phyloP scores from a whole-genome alignment of 2,329 filamentous ascomycete genomes.

The Polytolypa hystricis region DNA sequence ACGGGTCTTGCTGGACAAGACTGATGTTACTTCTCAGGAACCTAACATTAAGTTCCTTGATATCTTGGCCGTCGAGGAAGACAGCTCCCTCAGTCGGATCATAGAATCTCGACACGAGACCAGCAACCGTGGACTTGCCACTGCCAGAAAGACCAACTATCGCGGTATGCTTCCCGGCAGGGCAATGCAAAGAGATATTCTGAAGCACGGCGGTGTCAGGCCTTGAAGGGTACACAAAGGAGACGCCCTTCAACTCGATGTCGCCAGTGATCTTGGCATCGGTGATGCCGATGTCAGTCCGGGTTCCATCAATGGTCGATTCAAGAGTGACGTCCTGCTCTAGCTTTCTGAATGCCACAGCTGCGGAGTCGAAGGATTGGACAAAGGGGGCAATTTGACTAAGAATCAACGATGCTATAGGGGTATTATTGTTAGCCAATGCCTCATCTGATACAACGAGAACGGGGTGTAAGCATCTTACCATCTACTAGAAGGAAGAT shows the following conservation, averaged over 20 bases:
- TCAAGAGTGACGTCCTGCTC: conserved; percentile 45
- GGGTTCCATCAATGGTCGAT: conserved; percentile 35
- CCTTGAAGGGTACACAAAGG: conserved; percentile 38
- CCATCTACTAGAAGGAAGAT: conserved; percentile 45
- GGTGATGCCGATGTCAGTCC: conserved; percentile 16
- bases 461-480: conserved; percentile 14
- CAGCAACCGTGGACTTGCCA: conserved; percentile 36
- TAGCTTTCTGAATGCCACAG: conserved; percentile 48
- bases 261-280: conserved; percentile 18
- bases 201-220: conserved; percentile 20
- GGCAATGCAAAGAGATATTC: conserved; percentile 49
- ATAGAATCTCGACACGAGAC: conserved; percentile 50
- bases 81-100: conserved; percentile 65
- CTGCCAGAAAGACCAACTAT: conserved; percentile 50
- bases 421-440: conserved; percentile 1
- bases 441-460: not conserved
- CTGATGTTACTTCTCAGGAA: conserved; percentile 78
- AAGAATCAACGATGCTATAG: conserved; percentile 34
- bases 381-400: conserved; percentile 37
- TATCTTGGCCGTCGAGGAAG: conserved; percentile 63
- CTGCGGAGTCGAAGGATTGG: conserved; percentile 40
- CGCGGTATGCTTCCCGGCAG: conserved; percentile 73
- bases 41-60: conserved; percentile 61
- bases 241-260: conserved; percentile 27
- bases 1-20: conserved; percentile 77